Evolutionary conservation across 495 filamentous ascomycete species (phyloP).

Genomic region (Pseudotulostoma volvatum): DNA sequence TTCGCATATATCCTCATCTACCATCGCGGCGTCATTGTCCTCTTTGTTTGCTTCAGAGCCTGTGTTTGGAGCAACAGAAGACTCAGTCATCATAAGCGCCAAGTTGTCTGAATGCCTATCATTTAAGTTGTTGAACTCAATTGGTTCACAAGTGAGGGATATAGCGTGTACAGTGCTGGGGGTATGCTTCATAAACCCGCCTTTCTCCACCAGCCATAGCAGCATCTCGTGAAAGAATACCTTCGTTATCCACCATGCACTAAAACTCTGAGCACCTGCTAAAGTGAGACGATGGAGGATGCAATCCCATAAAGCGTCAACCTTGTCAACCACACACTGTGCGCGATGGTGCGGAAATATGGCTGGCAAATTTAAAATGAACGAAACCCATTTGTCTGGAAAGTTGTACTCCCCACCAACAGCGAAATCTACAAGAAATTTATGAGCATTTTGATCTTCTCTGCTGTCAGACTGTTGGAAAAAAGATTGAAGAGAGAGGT

Average conservation of each 20-base stretch:
- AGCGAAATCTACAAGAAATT: conserved; percentile 20
- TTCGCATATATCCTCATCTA: conserved; percentile 2
- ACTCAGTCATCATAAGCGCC: conserved; percentile 4
- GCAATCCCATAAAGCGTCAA: conserved; percentile 29
- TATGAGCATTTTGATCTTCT: conserved; percentile 20
- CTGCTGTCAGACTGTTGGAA: conserved; percentile 28
- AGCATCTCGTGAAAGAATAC: conserved; percentile 96
- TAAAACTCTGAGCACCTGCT: conserved; percentile 67
- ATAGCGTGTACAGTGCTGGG: conserved; percentile 29
- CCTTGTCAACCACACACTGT: conserved; percentile 34
- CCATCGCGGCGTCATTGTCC: conserved; percentile 2
- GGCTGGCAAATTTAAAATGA: conserved; percentile 55
- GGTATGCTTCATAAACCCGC: conserved; percentile 65
- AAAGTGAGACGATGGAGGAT: conserved; percentile 46
- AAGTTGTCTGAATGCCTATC: conserved; percentile 2
- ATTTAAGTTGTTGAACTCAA: background rate
- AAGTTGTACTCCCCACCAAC: conserved; percentile 41
- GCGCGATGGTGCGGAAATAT: conserved; percentile 57
- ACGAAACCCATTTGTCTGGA: conserved; percentile 71
- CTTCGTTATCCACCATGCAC: conserved; percentile 96
- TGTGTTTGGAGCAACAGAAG: conserved; percentile 4
- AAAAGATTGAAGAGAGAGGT: conserved; percentile 17
- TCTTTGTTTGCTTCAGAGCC: conserved; percentile 4
- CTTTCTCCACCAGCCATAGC: conserved; percentile 76
- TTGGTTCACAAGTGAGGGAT: conserved; percentile 15